Percentiles rank a stretch among this genome's conserved stretches.
Conservation (phyloP, 305 asterid species). For the Plantago coronopus region DNA sequence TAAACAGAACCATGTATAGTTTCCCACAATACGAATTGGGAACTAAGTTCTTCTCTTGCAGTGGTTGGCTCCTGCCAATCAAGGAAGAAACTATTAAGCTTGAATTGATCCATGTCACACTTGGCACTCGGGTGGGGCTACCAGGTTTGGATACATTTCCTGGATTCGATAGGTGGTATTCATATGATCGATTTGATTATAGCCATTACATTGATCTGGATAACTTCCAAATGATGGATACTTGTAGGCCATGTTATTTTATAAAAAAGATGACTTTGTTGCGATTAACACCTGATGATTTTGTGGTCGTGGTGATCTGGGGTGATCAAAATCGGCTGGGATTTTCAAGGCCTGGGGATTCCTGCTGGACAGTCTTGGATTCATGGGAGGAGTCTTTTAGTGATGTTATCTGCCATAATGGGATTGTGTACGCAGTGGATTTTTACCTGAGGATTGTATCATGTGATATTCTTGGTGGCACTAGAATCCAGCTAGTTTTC, state of each 20-base stretch:
- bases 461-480: constrained; percentile 13
- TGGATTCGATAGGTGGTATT: background rate
- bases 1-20: background rate
- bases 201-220: background rate
- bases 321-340: constrained; percentile 9
- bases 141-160: constrained; percentile 20
- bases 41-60: background rate
- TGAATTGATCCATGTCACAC: constrained; percentile 5
- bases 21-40: background rate
- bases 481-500: constrained; percentile 7
- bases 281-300: background rate
- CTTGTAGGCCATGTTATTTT: background rate
- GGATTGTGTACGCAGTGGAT: constrained; percentile 22
- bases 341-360: constrained; percentile 23
- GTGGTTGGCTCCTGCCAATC: constrained; percentile 17
- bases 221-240: background rate
- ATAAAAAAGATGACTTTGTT: background rate
- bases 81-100: background rate
- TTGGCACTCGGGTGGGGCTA: constrained; percentile 7
- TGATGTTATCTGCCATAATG: constrained; percentile 19
- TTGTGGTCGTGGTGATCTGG: constrained; percentile 25
- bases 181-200: background rate
- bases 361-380: constrained; percentile 13
- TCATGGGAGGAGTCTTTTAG: background rate
- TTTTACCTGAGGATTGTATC: background rate